Evolutionary conservation across 2,329 filamentous ascomycete species (phyloP).

Genomic region (Apiospora arundinis): DNA sequence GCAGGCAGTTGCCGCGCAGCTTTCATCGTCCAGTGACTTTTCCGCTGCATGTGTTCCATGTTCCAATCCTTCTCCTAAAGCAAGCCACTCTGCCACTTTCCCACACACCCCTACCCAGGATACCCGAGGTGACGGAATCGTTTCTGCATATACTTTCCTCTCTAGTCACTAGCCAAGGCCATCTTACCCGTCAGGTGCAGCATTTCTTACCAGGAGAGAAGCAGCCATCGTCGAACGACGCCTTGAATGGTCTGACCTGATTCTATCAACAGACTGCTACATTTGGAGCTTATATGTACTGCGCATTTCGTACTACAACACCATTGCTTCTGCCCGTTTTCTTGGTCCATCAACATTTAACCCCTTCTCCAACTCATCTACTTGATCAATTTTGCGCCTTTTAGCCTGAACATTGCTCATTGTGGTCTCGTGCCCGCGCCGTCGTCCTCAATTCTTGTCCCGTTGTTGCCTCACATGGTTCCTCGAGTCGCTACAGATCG

Average conservation of each 20-base stretch:
- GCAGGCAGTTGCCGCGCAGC: constrained; percentile 1
- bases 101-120: neutral
- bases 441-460: neutral
- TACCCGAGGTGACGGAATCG: constrained; percentile 19
- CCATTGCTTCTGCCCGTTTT: neutral
- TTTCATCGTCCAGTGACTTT: constrained; percentile 12
- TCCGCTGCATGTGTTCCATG: constrained; percentile 12
- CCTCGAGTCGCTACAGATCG: neutral
- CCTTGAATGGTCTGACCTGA: neutral
- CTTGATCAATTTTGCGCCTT: constrained; percentile 4
- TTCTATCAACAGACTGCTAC: neutral
- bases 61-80: neutral
- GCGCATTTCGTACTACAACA: neutral
- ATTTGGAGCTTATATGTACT: constrained; percentile 6
- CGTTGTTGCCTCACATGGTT: constrained; percentile 19
- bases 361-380: constrained; percentile 1
- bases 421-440: constrained; percentile 15
- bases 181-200: constrained; percentile 16
- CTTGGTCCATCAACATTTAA: neutral
- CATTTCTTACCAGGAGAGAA: constrained; percentile 18
- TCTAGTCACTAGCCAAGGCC: constrained; percentile 11
- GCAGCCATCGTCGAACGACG: constrained; percentile 17
- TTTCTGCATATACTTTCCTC: constrained; percentile 17
- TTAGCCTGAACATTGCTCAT: constrained; percentile 9
- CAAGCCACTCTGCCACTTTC: constrained; percentile 2